Conservation (phyloP, 2,329 filamentous ascomycete species). For the Colletotrichum caudatum region DNA sequence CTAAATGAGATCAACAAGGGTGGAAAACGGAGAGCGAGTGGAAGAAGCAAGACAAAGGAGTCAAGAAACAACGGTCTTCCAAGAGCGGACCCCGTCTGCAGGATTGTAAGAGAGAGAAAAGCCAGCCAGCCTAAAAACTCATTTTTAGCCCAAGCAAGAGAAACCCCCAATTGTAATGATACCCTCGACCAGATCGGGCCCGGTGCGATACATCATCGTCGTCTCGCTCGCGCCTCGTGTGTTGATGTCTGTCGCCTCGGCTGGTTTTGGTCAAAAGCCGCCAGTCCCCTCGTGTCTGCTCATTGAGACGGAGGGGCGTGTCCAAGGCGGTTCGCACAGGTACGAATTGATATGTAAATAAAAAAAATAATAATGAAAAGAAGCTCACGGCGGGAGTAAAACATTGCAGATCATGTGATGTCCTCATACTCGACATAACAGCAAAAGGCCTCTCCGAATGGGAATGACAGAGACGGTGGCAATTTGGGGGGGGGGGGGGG, state of each 20-base stretch:
- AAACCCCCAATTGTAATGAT: conserved; percentile 8
- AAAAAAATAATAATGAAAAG: too few relatives aligned
- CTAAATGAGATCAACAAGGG: background rate
- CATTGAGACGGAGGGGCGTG: too few relatives aligned
- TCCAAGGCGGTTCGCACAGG: too few relatives aligned
- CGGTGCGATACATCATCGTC: background rate
- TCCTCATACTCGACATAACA: too few relatives aligned
- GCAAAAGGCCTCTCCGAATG: too few relatives aligned
- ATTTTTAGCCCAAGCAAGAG: background rate
- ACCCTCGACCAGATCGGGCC: background rate
- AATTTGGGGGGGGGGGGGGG: too few relatives aligned
- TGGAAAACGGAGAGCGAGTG: background rate
- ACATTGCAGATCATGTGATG: too few relatives aligned
- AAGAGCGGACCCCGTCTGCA: background rate
- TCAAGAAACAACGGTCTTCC: background rate
- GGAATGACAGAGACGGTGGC: too few relatives aligned
- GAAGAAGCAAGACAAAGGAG: background rate
- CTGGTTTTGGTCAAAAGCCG: background rate
- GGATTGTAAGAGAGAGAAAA: conserved; percentile 3
- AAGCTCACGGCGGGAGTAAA: too few relatives aligned
- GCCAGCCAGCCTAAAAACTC: background rate
- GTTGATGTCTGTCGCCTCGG: background rate
- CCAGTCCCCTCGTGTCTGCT: background rate
- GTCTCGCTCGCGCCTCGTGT: background rate
- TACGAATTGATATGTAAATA: too few relatives aligned